Conservation (phyloP, 257 asterid genomes). For the Petrea volubilis region DNA sequence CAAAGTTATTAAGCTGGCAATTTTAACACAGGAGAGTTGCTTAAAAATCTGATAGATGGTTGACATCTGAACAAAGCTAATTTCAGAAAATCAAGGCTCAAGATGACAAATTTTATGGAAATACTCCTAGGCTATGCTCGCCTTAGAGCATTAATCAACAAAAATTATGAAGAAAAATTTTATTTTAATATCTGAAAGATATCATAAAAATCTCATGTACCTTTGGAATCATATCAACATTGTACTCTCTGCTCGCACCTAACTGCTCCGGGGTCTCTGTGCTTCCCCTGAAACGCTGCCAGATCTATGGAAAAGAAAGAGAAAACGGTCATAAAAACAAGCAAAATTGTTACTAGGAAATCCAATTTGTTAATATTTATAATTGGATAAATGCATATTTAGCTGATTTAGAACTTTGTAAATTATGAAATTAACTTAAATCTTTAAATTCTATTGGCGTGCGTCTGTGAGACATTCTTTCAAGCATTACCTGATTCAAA, state of each 20-base stretch:
- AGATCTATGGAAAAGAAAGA: slow-evolving; percentile 54
- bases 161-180: background rate
- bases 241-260: slow-evolving; percentile 94
- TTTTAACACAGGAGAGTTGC: too few relatives aligned
- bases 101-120: too few relatives aligned
- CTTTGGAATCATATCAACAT: slow-evolving; percentile 97
- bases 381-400: background rate
- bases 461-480: background rate
- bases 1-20: background rate
- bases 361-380: background rate
- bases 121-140: too few relatives aligned
- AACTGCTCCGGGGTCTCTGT: slow-evolving; percentile 68
- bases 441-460: background rate
- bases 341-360: background rate
- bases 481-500: slow-evolving; percentile 68
- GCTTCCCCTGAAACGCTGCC: slow-evolving; percentile 93
- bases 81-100: too few relatives aligned
- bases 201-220: slow-evolving; percentile 29
- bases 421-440: background rate
- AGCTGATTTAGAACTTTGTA: background rate
- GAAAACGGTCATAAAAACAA: background rate
- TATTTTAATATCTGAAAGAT: background rate
- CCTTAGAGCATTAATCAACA: background rate
- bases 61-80: too few relatives aligned
- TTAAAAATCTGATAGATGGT: too few relatives aligned